Percentiles rank a stretch among this genome's conserved stretches.
Conservation (phyloP, 1,284 basidiomycete species). For the Irpex sp. region DNA sequence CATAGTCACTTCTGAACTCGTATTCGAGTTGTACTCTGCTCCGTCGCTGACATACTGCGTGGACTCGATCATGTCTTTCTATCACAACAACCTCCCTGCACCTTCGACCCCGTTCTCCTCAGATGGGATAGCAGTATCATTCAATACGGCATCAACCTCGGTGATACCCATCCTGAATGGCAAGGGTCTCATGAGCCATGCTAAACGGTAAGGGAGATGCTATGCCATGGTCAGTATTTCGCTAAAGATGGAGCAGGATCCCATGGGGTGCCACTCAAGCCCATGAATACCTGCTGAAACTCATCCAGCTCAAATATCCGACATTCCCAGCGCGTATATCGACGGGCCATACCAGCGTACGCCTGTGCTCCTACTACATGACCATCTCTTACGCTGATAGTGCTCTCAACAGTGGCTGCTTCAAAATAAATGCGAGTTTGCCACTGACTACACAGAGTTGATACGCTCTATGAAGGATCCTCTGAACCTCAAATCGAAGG, state of each 20-base stretch:
- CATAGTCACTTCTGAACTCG: slow-evolving; percentile 89
- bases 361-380: slow-evolving; percentile 15
- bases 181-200: slow-evolving; percentile 75
- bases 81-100: slow-evolving; percentile 57
- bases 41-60: slow-evolving; percentile 88
- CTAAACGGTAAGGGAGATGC: slow-evolving; percentile 66
- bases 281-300: slow-evolving; percentile 87
- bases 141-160: slow-evolving; percentile 83
- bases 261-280: slow-evolving; percentile 93
- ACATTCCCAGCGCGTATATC: slow-evolving; percentile 73
- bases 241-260: slow-evolving; percentile 50
- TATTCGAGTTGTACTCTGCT: slow-evolving; percentile 93
- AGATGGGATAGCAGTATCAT: slow-evolving; percentile 82
- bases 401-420: slow-evolving; percentile 74
- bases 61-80: slow-evolving; percentile 93
- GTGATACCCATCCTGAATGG: slow-evolving; percentile 84
- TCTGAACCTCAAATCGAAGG: slow-evolving; percentile 56
- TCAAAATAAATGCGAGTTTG: slow-evolving; percentile 84
- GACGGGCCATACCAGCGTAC: slow-evolving; percentile 51
- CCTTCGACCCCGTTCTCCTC: slow-evolving; percentile 38
- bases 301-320: slow-evolving; percentile 95
- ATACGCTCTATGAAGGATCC: slow-evolving; percentile 68
- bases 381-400: background rate
- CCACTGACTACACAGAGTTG: slow-evolving; percentile 73
- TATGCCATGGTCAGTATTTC: background rate